Conservation (phyloP, 306 rosid genomes). For the Sophora flavescens region DNA sequence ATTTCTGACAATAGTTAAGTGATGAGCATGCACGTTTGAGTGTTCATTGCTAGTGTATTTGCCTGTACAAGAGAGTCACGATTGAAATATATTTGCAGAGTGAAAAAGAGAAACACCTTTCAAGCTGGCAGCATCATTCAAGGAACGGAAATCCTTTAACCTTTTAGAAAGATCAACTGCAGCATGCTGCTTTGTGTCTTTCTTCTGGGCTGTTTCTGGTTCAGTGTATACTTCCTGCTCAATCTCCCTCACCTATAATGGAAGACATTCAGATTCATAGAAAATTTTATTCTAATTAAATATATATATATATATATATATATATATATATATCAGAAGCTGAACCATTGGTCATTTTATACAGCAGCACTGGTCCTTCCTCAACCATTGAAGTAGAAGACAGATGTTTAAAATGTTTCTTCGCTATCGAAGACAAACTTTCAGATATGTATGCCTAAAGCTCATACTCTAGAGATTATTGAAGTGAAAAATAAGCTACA, state of each 20-base stretch:
- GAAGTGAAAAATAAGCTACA: background rate
- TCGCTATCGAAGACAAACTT: background rate
- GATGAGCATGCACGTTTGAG: conserved; percentile 21
- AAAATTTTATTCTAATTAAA: background rate
- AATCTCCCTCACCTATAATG: conserved; percentile 85
- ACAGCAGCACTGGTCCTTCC: conserved; percentile 3
- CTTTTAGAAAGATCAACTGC: conserved; percentile 95
- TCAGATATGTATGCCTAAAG: conserved; percentile 6
- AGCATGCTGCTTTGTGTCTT: conserved; percentile 79
- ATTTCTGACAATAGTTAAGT: conserved; percentile 12
- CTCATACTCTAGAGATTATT: background rate
- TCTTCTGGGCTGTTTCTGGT: conserved; percentile 66
- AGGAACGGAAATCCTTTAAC: conserved; percentile 79
- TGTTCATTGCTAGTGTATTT: background rate
- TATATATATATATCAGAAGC: background rate
- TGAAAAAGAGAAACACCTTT: conserved; percentile 64
- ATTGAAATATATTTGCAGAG: conserved; percentile 1
- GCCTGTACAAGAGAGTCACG: conserved; percentile 21
- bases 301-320: no score
- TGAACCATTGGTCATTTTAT: background rate
- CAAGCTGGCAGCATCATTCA: conserved; percentile 87
- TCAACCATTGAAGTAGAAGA: background rate
- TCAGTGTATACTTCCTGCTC: conserved; percentile 72
- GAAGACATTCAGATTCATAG: conserved; percentile 35
- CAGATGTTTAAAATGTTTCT: conserved; percentile 11